These are phyloP conservation scores for Theobroma grandiflorum DNA, from an alignment of 441 rosid genomes.

Conservation along the genomic window DNA sequence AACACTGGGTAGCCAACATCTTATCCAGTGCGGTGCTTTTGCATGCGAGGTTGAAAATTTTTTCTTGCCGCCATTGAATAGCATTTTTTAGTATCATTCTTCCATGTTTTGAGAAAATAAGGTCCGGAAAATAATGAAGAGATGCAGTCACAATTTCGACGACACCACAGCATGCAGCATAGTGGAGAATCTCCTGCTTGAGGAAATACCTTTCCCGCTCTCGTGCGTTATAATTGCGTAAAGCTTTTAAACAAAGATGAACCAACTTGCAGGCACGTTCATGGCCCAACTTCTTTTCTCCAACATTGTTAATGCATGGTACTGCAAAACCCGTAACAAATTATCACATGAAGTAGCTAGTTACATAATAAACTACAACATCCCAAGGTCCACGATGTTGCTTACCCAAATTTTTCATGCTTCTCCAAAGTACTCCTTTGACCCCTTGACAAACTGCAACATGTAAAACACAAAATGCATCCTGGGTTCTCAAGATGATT, in stretches of 20 bases:
- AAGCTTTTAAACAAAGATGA: conserved; percentile 38
- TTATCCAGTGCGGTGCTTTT: conserved; percentile 60
- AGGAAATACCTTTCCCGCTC: too few species aligned
- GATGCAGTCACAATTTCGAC: conserved; percentile 55
- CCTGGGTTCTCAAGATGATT: too few species aligned
- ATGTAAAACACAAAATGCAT: too few species aligned
- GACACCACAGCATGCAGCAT: conserved; percentile 58
- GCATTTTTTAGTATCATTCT: not conserved
- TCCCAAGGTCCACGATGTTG: too few species aligned
- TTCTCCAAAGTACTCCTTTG: too few species aligned
- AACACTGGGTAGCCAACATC: conserved; percentile 48
- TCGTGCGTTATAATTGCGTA: too few species aligned
- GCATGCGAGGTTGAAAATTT: conserved; percentile 63
- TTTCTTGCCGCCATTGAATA: conserved; percentile 50
- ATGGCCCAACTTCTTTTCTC: not conserved
- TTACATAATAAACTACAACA: too few species aligned
- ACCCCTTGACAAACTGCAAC: not conserved
- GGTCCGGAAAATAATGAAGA: conserved; percentile 56
- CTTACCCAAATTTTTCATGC: too few species aligned
- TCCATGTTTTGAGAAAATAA: conserved; percentile 51
- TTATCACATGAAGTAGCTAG: too few species aligned
- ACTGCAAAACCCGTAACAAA: not conserved
- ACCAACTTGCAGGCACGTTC: too few species aligned
- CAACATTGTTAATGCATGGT: not conserved
- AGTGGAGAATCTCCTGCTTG: conserved; percentile 52